These are phyloP conservation scores for Sporothrix schenckii DNA, from an alignment of 2,329 filamentous ascomycete genomes.

Conservation along the genomic window DNA sequence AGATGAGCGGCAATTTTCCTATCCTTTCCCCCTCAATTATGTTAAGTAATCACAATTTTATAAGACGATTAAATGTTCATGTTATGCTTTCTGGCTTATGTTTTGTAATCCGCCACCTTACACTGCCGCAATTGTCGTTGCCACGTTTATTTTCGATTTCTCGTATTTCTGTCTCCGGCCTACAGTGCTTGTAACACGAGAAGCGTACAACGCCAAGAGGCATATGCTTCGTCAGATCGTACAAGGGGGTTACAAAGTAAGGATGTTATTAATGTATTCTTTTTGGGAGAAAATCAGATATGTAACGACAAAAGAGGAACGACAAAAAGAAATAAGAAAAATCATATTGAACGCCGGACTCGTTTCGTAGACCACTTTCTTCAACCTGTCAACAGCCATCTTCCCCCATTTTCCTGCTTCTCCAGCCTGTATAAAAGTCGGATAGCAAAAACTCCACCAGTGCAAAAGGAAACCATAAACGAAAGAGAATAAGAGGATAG, in stretches of 20 bases:
- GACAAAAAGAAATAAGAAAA: conserved; percentile 11
- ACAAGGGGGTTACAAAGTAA: not conserved
- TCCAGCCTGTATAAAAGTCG: conserved; percentile 21
- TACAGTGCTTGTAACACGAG: not conserved
- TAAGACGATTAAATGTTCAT: no score
- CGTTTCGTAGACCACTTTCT: conserved; percentile 25
- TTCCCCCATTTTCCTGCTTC: not conserved
- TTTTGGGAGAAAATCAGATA: not conserved
- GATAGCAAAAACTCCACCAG: conserved; percentile 16
- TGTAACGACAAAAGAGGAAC: not conserved
- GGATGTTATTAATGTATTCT: conserved; percentile 11
- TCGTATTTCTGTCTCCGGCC: not conserved
- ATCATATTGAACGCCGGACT: conserved; percentile 12
- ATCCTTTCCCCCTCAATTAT: no score
- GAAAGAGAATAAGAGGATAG: not conserved
- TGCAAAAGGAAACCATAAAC: conserved; percentile 3
- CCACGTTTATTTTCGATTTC: not conserved
- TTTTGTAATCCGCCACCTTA: no score
- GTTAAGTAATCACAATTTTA: no score
- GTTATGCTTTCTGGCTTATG: no score
- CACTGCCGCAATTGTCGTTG: not conserved
- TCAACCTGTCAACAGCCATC: not conserved
- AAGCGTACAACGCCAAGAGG: not conserved
- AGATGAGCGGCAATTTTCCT: not conserved
- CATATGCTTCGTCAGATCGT: not conserved